These are phyloP conservation scores for Phytophthora colocasiae DNA, from an alignment of 352 stramenopile species.

Conservation along the genomic window DNA sequence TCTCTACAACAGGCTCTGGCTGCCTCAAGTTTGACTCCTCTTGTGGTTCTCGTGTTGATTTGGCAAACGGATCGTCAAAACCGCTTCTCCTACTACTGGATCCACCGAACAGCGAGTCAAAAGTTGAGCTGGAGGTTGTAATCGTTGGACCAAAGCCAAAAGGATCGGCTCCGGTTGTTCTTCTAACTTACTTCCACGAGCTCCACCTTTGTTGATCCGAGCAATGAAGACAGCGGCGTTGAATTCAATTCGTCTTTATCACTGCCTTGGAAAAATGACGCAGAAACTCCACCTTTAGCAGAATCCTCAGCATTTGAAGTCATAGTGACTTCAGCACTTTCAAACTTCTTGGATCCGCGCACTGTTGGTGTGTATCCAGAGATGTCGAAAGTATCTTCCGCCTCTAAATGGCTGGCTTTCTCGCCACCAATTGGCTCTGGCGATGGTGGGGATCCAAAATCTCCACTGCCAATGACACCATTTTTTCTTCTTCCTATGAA, in stretches of 20 bases:
- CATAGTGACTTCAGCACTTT: slow-evolving; percentile 2
- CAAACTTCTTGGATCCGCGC: slow-evolving; percentile 17
- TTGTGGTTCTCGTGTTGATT: slow-evolving; percentile 2
- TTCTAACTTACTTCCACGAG: slow-evolving; percentile 31
- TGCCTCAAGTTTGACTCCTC: slow-evolving; percentile 7
- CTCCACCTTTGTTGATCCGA: slow-evolving; percentile 16
- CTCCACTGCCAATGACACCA: no score
- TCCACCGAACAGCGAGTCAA: slow-evolving; percentile 43
- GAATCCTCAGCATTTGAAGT: not conserved
- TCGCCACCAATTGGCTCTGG: slow-evolving; percentile 19
- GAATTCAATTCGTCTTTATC: slow-evolving; percentile 15
- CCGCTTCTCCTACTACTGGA: slow-evolving; percentile 19
- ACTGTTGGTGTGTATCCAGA: slow-evolving; percentile 20
- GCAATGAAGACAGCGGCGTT: slow-evolving; percentile 33
- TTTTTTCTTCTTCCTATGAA: no score
- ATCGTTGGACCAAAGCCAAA: slow-evolving; percentile 15
- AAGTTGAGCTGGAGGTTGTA: slow-evolving; percentile 20
- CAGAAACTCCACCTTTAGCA: slow-evolving; percentile 17
- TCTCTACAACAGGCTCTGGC: slow-evolving; percentile 7
- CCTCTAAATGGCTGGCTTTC: slow-evolving; percentile 24
- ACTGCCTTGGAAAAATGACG: slow-evolving; percentile 49
- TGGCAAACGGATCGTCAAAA: slow-evolving; percentile 26
- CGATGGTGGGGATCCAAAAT: slow-evolving; percentile 17
- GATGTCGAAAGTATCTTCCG: slow-evolving; percentile 23
- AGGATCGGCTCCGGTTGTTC: slow-evolving; percentile 17